Base-by-base conservation (phyloP, 2,329 filamentous ascomycete genomes). In the Fusarium incarnatum region DNA sequence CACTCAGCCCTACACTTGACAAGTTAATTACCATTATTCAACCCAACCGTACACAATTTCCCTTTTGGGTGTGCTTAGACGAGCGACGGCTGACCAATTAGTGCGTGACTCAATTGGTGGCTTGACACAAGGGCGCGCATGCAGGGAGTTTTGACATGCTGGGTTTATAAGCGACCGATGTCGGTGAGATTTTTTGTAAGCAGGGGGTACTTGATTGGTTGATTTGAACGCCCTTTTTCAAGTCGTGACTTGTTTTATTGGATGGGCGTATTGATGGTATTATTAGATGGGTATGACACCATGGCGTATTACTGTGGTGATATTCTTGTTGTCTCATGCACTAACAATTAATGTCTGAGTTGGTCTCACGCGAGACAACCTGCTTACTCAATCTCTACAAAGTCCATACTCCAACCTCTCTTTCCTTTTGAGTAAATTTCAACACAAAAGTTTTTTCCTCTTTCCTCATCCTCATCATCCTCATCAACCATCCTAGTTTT, bases 331-430 rank as follows among this genome's bases (percentile, higher is more conserved):
- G 8, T 15, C 7, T 16, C 3, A 34, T 34, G 10, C 9, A 23
- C 2, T 13, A 16, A 6, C 3, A 16, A 48, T 48, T 18, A 4
- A 12, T 37, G 8, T 18, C 25, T n/a, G 27, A 32, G 11, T 6
- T 45, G 25, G 11, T 20, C 22, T 34, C 25, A 25, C 5, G 3
- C 12, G 11, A 41, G 5, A 15, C 13, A 6, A 13, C 6, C 8
- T 12, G 9, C 18, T 56, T 12, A 64, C 22, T 64, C 61, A 34
- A 67, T 68, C 40, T 72, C 69, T 16, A 72, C 63, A 58, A 72
- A 72, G 15, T 72, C 69, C 15, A 72, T 62, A 27, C 69, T 68
- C 69, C 70, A 72, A 2, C 66, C 70, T 3, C 56, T 56, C 18
- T 50, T 61, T 8, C 56, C 49, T 11, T 60, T 70, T 0, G 66